A percentile compares a stretch with the other conserved stretches of the same genome.
Evolutionary conservation across 2,329 filamentous ascomycete genomes (phyloP).

Genomic region (Hypoxylon sp.): DNA sequence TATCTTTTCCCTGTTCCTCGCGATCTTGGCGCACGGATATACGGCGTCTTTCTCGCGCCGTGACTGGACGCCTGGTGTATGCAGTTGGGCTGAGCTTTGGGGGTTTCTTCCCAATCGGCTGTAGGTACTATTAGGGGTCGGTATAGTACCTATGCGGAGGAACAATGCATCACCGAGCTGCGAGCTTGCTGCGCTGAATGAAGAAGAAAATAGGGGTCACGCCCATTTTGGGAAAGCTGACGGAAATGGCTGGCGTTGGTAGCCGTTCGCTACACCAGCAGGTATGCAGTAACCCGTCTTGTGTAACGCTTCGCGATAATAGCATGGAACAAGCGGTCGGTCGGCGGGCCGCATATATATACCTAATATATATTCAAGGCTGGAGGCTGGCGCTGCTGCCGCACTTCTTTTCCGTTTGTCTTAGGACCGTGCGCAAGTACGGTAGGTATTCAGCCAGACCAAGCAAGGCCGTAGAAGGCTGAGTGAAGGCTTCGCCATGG

Average conservation of each 20-base stretch:
- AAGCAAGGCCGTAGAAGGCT: not conserved
- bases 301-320: not conserved
- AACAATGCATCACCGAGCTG: constrained; percentile 1
- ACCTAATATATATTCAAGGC: not conserved
- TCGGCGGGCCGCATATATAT: not conserved
- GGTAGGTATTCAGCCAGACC: not conserved
- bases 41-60: not conserved
- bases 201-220: not conserved
- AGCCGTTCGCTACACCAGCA: not conserved
- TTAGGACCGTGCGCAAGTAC: not conserved
- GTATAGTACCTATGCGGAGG: not conserved
- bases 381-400: not conserved
- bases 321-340: not conserved
- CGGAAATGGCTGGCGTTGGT: not conserved
- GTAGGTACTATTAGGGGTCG: not conserved
- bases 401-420: not conserved
- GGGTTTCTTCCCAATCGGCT: constrained; percentile 1
- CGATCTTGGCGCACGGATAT: not conserved
- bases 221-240: no score
- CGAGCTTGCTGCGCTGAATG: not conserved
- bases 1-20: constrained; percentile 1
- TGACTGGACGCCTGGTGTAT: not conserved
- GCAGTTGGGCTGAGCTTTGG: not conserved
- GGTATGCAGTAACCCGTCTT: not conserved
- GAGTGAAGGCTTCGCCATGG: not conserved